Conservation (phyloP, 495 filamentous ascomycete genomes). For the Pyronema domesticum region DNA sequence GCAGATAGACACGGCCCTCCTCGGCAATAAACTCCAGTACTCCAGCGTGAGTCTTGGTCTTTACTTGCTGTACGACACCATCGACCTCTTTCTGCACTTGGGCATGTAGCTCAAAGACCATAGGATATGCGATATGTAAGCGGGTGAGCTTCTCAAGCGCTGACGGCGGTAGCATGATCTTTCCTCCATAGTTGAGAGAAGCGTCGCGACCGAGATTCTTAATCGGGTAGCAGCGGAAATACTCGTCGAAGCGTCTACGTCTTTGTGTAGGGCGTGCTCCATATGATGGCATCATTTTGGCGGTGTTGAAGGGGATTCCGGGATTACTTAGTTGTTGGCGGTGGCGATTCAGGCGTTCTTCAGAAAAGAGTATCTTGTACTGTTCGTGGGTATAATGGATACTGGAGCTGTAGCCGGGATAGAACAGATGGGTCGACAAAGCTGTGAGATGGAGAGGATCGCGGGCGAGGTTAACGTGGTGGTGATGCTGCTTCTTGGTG, state of each 20-base stretch:
- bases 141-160: constrained; percentile 88
- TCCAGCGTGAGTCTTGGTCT: constrained; percentile 66
- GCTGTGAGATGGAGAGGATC: no score
- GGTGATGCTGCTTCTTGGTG: no score
- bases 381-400: no score
- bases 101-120: constrained; percentile 89
- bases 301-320: neutral
- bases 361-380: no score
- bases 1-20: constrained; percentile 88
- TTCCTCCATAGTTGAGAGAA: constrained; percentile 77
- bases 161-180: constrained; percentile 87
- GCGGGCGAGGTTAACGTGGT: no score
- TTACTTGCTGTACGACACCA: constrained; percentile 11
- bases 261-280: constrained; percentile 20
- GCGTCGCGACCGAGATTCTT: constrained; percentile 82
- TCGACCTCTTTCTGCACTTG: constrained; percentile 30
- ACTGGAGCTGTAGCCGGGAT: no score
- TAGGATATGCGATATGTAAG: constrained; percentile 94
- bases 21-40: constrained; percentile 95
- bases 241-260: constrained; percentile 75
- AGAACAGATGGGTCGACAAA: no score
- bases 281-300: neutral
- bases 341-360: no score
- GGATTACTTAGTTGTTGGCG: no score
- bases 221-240: constrained; percentile 87